A percentile compares a stretch with the other conserved stretches of the same genome.
These are phyloP conservation scores for Leccinum pachyderme DNA, from an alignment of 1,284 basidiomycete genomes.

Conservation along the genomic window DNA sequence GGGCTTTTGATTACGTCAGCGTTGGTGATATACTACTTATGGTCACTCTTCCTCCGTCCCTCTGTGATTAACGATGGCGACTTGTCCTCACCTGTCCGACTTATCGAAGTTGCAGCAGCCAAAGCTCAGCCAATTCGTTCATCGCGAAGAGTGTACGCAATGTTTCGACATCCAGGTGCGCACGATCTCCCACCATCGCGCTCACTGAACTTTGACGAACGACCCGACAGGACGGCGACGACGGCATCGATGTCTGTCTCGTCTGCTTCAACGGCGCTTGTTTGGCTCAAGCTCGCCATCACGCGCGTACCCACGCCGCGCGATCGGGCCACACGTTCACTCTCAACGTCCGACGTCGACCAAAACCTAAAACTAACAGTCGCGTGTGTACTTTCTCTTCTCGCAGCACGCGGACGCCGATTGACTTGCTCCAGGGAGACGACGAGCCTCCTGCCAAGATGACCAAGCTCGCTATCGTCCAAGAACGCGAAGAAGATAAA, in stretches of 20 bases:
- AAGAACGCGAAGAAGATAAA: slow-evolving; percentile 85
- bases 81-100: slow-evolving; percentile 24
- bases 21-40: background rate
- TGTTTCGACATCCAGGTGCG: slow-evolving; percentile 93
- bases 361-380: slow-evolving; percentile 63
- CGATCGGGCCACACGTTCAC: slow-evolving; percentile 77
- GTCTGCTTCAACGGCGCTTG: slow-evolving; percentile 94
- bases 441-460: slow-evolving; percentile 83
- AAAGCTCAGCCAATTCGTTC: slow-evolving; percentile 55
- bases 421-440: slow-evolving; percentile 37
- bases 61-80: slow-evolving; percentile 16
- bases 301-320: slow-evolving; percentile 69
- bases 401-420: background rate
- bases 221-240: slow-evolving; percentile 52
- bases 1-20: background rate
- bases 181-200: slow-evolving; percentile 12
- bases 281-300: slow-evolving; percentile 57
- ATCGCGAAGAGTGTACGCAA: slow-evolving; percentile 90
- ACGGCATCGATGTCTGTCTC: slow-evolving; percentile 89
- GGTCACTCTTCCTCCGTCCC: too few relatives aligned
- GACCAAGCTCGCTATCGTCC: slow-evolving; percentile 86
- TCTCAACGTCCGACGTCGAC: slow-evolving; percentile 78
- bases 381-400: slow-evolving; percentile 54
- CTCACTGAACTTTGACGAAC: background rate
- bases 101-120: slow-evolving; percentile 33